phyloP scores from a whole-genome alignment of 441 rosid species.

The Pelargonium australe region DNA sequence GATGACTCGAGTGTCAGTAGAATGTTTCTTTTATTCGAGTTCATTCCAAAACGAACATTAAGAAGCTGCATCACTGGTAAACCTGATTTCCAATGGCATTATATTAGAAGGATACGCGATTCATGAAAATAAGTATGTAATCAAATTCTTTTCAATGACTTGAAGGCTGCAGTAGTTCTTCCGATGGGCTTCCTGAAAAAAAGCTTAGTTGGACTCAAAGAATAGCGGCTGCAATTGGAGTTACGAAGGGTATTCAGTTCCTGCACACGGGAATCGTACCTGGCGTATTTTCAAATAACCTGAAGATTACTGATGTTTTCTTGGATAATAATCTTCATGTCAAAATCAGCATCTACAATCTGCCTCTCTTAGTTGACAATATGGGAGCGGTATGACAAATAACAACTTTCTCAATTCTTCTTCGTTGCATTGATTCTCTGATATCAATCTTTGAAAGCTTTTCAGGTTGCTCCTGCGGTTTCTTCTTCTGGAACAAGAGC shows the following conservation, averaged over 20 bases:
- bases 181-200: constrained; percentile 25
- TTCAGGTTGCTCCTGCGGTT: constrained; percentile 32
- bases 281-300: constrained; percentile 36
- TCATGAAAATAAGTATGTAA: not conserved
- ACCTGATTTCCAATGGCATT: not conserved
- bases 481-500: constrained; percentile 24
- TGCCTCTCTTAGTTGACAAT: constrained; percentile 36
- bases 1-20: constrained; percentile 35
- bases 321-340: constrained; percentile 40
- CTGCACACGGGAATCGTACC: constrained; percentile 59
- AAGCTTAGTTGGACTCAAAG: constrained; percentile 43
- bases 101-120: not conserved
- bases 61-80: constrained; percentile 40
- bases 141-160: not conserved
- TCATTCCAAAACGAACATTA: constrained; percentile 33
- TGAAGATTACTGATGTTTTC: constrained; percentile 51
- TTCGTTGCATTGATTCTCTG: not conserved
- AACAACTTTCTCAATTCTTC: not conserved
- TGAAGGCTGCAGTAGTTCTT: constrained; percentile 4
- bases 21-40: constrained; percentile 45
- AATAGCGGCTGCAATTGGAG: constrained; percentile 40
- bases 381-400: constrained; percentile 21
- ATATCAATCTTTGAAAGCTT: constrained; percentile 7
- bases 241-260: constrained; percentile 49
- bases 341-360: constrained; percentile 40